These are phyloP conservation scores for Tylopilus sp. DNA, from an alignment of 768 basidiomycete species.

Conservation along the genomic window DNA sequence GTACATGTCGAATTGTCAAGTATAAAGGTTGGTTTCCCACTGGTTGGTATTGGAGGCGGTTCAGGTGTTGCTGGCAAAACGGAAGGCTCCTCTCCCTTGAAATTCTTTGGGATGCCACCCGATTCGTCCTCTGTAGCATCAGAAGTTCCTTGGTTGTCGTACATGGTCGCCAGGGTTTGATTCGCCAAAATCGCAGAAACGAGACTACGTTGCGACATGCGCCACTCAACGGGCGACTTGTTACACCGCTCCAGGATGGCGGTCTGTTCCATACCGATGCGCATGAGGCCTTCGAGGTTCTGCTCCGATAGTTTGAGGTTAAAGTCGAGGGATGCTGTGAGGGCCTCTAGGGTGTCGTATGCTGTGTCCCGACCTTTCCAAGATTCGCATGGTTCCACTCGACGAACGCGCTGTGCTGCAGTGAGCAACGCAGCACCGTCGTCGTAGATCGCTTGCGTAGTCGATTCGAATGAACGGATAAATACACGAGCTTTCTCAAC, in stretches of 20 bases:
- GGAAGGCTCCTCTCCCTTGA: background rate
- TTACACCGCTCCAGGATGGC: constrained; percentile 36
- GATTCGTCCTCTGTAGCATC: constrained; percentile 12
- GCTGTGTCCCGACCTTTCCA: constrained; percentile 19
- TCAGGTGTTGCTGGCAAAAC: background rate
- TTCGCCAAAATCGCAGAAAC: constrained; percentile 25
- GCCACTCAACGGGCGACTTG: constrained; percentile 43
- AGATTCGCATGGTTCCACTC: constrained; percentile 24
- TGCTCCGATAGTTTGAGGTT: constrained; percentile 35
- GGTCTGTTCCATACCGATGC: constrained; percentile 39
- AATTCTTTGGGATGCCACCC: constrained; percentile 8
- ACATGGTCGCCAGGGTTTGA: constrained; percentile 16
- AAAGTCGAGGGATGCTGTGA: constrained; percentile 30
- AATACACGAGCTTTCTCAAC: constrained; percentile 45
- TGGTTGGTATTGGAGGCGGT: constrained; percentile 12
- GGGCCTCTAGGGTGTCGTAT: constrained; percentile 30
- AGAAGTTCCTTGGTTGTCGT: constrained; percentile 11
- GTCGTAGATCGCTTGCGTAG: constrained; percentile 50
- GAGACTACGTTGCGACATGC: constrained; percentile 41
- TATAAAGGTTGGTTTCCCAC: constrained; percentile 6
- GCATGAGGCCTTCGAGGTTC: constrained; percentile 37
- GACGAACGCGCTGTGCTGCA: constrained; percentile 34
- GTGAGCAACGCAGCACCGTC: constrained; percentile 41
- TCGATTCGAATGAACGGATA: constrained; percentile 45
- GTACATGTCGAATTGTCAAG: background rate